Evolutionary conservation across 2,329 filamentous ascomycete species (phyloP).

Genomic region (Diaporthe capsici): DNA sequence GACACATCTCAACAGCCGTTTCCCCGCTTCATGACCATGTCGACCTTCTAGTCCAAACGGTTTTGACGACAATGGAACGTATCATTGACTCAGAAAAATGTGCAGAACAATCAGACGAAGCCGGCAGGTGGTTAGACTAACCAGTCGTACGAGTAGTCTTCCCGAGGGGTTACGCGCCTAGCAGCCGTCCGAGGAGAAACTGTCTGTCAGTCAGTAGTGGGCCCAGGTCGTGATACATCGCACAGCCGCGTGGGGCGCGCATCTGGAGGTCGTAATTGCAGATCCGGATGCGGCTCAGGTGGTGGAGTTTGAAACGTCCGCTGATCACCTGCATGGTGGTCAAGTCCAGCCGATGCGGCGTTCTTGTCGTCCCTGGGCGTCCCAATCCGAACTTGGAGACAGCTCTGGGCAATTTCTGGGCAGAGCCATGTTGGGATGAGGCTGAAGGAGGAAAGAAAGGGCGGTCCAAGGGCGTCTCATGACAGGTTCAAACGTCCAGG

Average conservation of each 20-base stretch:
- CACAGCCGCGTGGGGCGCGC: conserved; percentile 19
- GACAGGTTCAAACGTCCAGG: conserved; percentile 18
- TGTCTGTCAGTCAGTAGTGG: conserved; percentile 11
- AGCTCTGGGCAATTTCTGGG: conserved; percentile 30
- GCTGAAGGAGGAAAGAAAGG: conserved; percentile 7
- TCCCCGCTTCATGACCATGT: conserved; percentile 9
- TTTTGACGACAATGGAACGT: conserved; percentile 37
- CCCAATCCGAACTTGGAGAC: conserved; percentile 15
- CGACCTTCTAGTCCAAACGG: conserved; percentile 31
- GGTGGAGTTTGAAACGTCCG: conserved; percentile 23
- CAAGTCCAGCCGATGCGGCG: conserved; percentile 25
- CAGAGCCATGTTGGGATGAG: conserved; percentile 4
- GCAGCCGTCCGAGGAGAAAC: not conserved
- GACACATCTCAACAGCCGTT: not conserved
- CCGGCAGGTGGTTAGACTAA: conserved; percentile 2
- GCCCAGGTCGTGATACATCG: conserved; percentile 17
- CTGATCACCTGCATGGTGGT: conserved; percentile 8
- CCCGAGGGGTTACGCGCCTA: not conserved
- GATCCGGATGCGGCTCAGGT: conserved; percentile 10
- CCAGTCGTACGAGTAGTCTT: conserved; percentile 4
- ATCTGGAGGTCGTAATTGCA: not conserved
- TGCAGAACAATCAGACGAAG: conserved; percentile 32
- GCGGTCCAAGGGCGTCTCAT: conserved; percentile 20
- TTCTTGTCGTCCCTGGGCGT: conserved; percentile 23
- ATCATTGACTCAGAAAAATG: conserved; percentile 17